Evolutionary conservation across 345 rosid species (phyloP), one percentile per base, ranked within the genome.

Genomic region (Firmiana major): DNA sequence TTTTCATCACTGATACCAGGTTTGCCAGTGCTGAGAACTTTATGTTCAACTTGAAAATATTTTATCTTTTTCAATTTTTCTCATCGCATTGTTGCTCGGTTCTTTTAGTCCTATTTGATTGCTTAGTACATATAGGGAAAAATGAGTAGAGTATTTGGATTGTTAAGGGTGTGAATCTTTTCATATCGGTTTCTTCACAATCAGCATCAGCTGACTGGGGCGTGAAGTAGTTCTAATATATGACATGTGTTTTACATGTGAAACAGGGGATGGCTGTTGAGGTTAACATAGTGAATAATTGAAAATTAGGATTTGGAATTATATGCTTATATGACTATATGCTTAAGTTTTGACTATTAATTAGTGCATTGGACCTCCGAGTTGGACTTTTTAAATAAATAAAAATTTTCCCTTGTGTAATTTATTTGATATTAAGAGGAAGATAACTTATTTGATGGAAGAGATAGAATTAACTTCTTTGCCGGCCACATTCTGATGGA

Each of bases 1-100:
- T 91, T 75, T 91, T 84, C 71, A 59, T 91, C 55, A 89, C 95
- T 1, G 95, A 91, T 86, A 82, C 89, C 63, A 89, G 92, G 94
- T 91, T 78, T 79, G 84, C 21, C n/a, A 36, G 77, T 78, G 73
- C 75, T 42, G 76, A 28, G 54, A 54, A 42, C 64, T 38, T 45
- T 55, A 13, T 10, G 31, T 22, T 45, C 46, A 68, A 7, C 12
- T 45, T 45, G 53, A 67, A 43, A 11, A 9, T 22, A 42, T 28
- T 42, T 53, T 8, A 53, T 53, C 21, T 10, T 10, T 38, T 11
- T 43, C 19, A 10, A 5, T 65, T 66, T 42, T 65, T 26, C 19
- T 65, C 17, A 38, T n/a, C 11, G 48, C 69, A 11, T 13, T 2
- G 31, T 42, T 21, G 17, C 51, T 21, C 0, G 19, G 31, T 5